phyloP scores from a whole-genome alignment of 176 grass and related monocot species.

The Lolium multiflorum region DNA sequence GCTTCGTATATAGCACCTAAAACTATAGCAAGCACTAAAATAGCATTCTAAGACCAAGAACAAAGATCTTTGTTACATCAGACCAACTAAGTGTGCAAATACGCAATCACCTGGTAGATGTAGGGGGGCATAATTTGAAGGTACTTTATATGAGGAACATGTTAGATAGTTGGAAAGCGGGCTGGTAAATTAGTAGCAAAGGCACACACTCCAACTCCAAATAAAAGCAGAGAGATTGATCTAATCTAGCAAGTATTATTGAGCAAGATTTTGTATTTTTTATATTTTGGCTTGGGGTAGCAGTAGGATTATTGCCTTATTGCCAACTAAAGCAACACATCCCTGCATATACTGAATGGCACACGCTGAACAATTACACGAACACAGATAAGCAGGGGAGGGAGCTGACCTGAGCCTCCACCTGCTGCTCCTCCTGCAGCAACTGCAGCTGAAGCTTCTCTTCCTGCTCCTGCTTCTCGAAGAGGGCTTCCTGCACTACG shows the following conservation, averaged over 20 bases:
- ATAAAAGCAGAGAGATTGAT: not conserved
- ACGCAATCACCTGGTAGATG: not conserved
- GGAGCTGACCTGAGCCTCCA: constrained; percentile 1
- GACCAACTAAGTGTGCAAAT: not conserved
- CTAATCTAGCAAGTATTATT: not conserved
- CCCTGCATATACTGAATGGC: not conserved
- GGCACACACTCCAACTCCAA: not conserved
- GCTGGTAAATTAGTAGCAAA: not conserved
- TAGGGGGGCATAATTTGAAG: not conserved
- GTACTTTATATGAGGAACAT: not conserved
- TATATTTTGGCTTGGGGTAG: not conserved
- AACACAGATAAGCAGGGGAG: not conserved
- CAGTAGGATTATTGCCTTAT: not conserved
- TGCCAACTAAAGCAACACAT: not conserved
- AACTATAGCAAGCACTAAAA: not conserved
- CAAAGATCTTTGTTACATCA: not conserved
- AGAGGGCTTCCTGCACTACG: constrained; percentile 30
- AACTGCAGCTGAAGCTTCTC: not conserved
- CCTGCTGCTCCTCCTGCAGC: not conserved
- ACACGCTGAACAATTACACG: not conserved
- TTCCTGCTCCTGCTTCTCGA: constrained; percentile 20
- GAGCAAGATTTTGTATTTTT: not conserved
- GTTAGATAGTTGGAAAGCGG: not conserved
- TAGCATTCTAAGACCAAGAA: not conserved
- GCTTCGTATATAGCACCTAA: not conserved